A percentile compares a stretch with the other conserved stretches of the same genome.
These are phyloP conservation scores for Colletotrichum aenigma DNA, from an alignment of 2,329 filamentous ascomycete species.

Conservation along the genomic window DNA sequence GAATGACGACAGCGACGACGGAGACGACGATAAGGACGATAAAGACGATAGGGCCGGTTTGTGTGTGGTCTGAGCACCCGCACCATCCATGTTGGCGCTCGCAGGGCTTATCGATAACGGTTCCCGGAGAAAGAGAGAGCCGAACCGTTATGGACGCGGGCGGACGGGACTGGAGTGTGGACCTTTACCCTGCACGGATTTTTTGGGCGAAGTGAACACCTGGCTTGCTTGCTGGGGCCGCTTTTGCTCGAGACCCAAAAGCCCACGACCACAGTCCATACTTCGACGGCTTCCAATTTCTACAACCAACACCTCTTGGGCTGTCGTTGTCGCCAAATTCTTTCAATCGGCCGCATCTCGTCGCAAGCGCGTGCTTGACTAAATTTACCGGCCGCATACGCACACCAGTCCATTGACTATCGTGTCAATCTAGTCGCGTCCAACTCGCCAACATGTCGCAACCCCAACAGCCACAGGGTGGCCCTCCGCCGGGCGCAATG, in stretches of 20 bases:
- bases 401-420: background rate
- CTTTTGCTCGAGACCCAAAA: constrained; percentile 5
- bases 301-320: background rate
- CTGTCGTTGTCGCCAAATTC: background rate
- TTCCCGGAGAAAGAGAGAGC: constrained; percentile 15
- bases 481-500: constrained; percentile 18
- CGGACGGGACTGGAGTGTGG: background rate
- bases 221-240: constrained; percentile 21
- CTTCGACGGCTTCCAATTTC: background rate
- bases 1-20: no score
- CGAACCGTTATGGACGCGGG: background rate
- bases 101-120: constrained; percentile 18
- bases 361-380: background rate
- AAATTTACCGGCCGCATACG: background rate
- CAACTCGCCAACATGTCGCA: constrained; percentile 7
- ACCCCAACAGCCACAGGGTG: background rate
- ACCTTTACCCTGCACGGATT: constrained; percentile 12
- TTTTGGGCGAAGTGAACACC: constrained; percentile 23
- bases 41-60: background rate
- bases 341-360: background rate
- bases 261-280: background rate
- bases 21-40: background rate
- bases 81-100: background rate
- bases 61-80: background rate
- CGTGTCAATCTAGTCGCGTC: background rate